Percentiles rank a stretch among this genome's conserved stretches.
These are phyloP conservation scores for Kalmusia sp. DNA, from an alignment of 2,329 filamentous ascomycete species.

Conservation along the genomic window DNA sequence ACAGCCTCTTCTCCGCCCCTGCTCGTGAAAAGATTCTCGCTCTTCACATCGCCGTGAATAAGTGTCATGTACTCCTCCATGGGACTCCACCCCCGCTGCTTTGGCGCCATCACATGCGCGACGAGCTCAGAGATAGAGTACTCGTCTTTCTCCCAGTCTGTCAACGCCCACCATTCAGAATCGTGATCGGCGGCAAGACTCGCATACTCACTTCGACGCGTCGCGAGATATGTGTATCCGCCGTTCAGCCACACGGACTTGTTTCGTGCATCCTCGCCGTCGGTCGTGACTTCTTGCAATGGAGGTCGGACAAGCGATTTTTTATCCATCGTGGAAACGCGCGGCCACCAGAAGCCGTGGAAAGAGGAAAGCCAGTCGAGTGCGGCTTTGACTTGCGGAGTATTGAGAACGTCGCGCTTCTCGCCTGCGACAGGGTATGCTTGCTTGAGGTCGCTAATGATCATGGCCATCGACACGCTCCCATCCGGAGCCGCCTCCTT, in stretches of 20 bases:
- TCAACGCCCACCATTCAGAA: constrained; percentile 66
- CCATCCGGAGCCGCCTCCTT: constrained; percentile 46
- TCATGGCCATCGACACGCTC: constrained; percentile 57
- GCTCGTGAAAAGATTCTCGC: constrained; percentile 70
- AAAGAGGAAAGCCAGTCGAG: constrained; percentile 70
- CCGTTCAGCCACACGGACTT: constrained; percentile 66
- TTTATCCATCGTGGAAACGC: constrained; percentile 31
- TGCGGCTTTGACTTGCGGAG: constrained; percentile 59
- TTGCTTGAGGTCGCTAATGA: constrained; percentile 64
- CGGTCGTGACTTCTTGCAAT: constrained; percentile 57
- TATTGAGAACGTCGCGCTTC: constrained; percentile 57
- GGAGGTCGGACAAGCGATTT: constrained; percentile 60
- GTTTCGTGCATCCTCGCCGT: constrained; percentile 27
- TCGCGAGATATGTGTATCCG: constrained; percentile 73
- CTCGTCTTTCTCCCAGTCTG: constrained; percentile 36
- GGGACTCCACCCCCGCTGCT: constrained; percentile 31
- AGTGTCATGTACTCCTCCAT: constrained; percentile 59
- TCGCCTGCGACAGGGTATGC: constrained; percentile 64
- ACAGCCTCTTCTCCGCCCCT: constrained; percentile 59
- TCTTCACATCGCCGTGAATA: constrained; percentile 74
- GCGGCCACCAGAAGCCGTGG: constrained; percentile 62
- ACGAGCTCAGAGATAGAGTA: constrained; percentile 60
- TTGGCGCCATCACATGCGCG: constrained; percentile 59
- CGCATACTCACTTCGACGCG: constrained; percentile 63
- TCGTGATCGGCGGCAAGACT: constrained; percentile 54